Base-by-base conservation (phyloP, 1,284 basidiomycete species). In the Earliella scabrosa region DNA sequence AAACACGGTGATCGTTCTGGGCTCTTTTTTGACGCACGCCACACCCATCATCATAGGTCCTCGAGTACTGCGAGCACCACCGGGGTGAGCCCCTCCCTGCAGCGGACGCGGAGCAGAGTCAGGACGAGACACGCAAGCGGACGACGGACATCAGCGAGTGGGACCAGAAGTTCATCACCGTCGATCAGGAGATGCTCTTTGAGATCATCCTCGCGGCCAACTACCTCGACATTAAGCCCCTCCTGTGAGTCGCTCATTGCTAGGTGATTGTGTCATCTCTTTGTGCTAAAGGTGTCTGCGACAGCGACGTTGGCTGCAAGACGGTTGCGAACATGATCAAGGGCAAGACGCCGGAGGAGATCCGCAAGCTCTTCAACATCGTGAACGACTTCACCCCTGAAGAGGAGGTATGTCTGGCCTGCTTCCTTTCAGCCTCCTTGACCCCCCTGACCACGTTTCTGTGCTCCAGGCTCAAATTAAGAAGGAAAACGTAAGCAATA, bases 241-340 rank as follows among this genome's bases (percentile, higher is more conserved):
- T 99, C 44, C 87, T 99, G 95, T 97, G 66, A 66, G 91, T 81
- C 21, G n/a, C n/a, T n/a, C n/a, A n/a, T n/a, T n/a, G n/a, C n/a
- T n/a, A n/a, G n/a, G n/a, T n/a, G n/a, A n/a, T n/a, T n/a, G n/a
- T n/a, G n/a, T n/a, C n/a, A n/a, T n/a, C n/a, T n/a, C n/a, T n/a
- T n/a, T n/a, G n/a, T n/a, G n/a, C n/a, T n/a, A n/a, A 16, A 46
- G 9, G 18, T 34, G 24, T n/a, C 14, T 24, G 36, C 41, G 32
- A 46, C 68, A 97, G 95, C 64, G 97, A 99, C 71, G 95, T 99
- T 58, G 97, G 97, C 1, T 99, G 97, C 87, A 98, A 99, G 85
- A 99, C 97, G 14, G 97, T 99, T 9, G 97, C 97, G 26, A 98
- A 99, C 83, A 99, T 99, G 97, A 97, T 97, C 82, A 97, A 97